Conservation (phyloP, 108 stramenopile species). For the Conticribra guillardii region DNA sequence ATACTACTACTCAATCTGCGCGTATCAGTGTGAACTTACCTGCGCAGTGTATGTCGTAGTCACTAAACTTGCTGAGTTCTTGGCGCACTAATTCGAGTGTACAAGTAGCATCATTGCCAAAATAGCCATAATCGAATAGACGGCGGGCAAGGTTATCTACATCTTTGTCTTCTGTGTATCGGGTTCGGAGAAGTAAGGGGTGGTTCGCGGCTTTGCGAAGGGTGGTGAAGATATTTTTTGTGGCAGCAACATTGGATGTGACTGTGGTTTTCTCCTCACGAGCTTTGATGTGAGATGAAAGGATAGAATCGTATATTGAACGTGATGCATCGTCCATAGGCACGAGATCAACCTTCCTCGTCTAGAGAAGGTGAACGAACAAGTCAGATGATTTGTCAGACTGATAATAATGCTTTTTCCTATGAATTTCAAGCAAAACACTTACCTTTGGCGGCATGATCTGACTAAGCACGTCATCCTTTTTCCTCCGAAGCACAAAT, state of each 20-base stretch:
- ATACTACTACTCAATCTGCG: too few relatives aligned
- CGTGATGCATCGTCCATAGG: constrained; percentile 39
- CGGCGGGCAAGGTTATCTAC: constrained; percentile 56
- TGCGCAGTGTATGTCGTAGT: constrained; percentile 86
- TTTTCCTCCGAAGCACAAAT: constrained; percentile 91
- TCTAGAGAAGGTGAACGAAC: constrained; percentile 45
- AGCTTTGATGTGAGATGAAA: constrained; percentile 37
- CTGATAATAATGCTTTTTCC: constrained; percentile 11
- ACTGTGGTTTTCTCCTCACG: constrained; percentile 20
- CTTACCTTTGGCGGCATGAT: constrained; percentile 79
- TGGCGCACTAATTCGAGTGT: constrained; percentile 70
- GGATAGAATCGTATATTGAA: constrained; percentile 38
- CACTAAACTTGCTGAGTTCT: constrained; percentile 82
- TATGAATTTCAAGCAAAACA: too few relatives aligned
- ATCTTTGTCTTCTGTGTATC: constrained; percentile 62
- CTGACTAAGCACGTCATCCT: constrained; percentile 84
- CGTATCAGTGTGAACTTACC: too few relatives aligned
- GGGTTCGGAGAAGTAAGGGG: constrained; percentile 86
- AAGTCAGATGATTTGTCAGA: too few relatives aligned
- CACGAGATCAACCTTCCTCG: constrained; percentile 37
- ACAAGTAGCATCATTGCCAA: constrained; percentile 77
- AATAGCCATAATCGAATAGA: constrained; percentile 70
- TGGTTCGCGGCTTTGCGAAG: constrained; percentile 97
- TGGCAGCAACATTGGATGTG: constrained; percentile 46
- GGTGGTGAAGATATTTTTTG: constrained; percentile 91